Conservation (phyloP, 306 rosid species). For the Quercus rubra region DNA sequence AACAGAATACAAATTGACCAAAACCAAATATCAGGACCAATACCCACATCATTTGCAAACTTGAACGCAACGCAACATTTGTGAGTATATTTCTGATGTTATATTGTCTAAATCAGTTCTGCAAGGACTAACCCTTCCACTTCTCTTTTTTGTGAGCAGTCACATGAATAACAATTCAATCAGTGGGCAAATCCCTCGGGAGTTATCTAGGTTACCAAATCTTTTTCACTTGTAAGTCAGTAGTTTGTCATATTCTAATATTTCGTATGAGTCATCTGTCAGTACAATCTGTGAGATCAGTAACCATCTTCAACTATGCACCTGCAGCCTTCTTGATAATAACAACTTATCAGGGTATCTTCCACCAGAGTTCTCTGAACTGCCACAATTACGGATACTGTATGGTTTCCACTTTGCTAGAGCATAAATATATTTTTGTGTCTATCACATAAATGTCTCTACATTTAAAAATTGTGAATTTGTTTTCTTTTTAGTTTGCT, state of each 20-base stretch:
- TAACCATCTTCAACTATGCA: not conserved
- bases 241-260: not conserved
- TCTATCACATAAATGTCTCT: not conserved
- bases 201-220: slow-evolving; percentile 26
- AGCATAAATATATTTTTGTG: not conserved
- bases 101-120: not conserved
- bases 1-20: slow-evolving; percentile 42
- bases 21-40: slow-evolving; percentile 38
- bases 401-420: slow-evolving; percentile 13
- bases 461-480: no score
- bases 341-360: slow-evolving; percentile 42
- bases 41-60: slow-evolving; percentile 46
- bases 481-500: not conserved
- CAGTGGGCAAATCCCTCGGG: slow-evolving; percentile 42
- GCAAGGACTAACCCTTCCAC: not conserved
- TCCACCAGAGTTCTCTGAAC: slow-evolving; percentile 37
- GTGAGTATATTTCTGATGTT: slow-evolving; percentile 24
- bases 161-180: slow-evolving; percentile 59
- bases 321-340: slow-evolving; percentile 46
- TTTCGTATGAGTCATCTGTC: not conserved
- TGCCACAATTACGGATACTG: slow-evolving; percentile 30
- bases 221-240: slow-evolving; percentile 47
- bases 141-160: slow-evolving; percentile 22
- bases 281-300: not conserved
- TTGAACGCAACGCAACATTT: slow-evolving; percentile 31